Base-by-base conservation (phyloP, 805 yeast species). In the Candida alai region DNA sequence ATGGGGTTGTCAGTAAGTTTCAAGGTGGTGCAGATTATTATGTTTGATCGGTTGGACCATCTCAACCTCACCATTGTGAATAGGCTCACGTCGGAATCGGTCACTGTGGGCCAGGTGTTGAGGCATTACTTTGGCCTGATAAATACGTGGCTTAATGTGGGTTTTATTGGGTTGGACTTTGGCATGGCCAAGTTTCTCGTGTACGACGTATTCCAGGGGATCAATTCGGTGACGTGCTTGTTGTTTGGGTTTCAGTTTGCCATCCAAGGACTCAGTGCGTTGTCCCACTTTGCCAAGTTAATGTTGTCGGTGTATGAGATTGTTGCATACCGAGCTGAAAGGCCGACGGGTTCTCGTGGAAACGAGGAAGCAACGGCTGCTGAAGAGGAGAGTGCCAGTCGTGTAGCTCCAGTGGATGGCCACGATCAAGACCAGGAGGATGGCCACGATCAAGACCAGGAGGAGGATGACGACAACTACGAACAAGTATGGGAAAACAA, bases 191-290 rank as follows among this genome's bases (percentile, higher is more conserved):
- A 64, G 32, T 58, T 71, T 17, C 73, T 84, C 45, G 70, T 79
- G n/a, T 74, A 74, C 42, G 75, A 70, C 41, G 65, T 74, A 1
- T 74, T 74, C 42, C 68, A 65, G 35, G 71, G 71, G 23, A 60
- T 60, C 43, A 76, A 62, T 35, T 58, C 84, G 13, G 73, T 76
- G 29, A 68, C 76, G 3, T 76, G 77, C 45, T 60, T 84, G 25
- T 67, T 81, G 34, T 80, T 85, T 54, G 89, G 88, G 1, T 80
- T 85, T 52, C 93, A 85, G 48, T 80, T 81, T 49, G 80, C 83
- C 3, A 62, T 85, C 38, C 63, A 81, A 40, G 71, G 74, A 15
- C 65, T 81, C 20, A 80, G 77, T 29, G 52, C 76, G 17, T 45
- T 77, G 11, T 61, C 72, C 6, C 59, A 68, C 31, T 50, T 66